A percentile compares a stretch with the other conserved stretches of the same genome.
Conservation (phyloP, 345 rosid species). For the Rhodamnia argentea region DNA sequence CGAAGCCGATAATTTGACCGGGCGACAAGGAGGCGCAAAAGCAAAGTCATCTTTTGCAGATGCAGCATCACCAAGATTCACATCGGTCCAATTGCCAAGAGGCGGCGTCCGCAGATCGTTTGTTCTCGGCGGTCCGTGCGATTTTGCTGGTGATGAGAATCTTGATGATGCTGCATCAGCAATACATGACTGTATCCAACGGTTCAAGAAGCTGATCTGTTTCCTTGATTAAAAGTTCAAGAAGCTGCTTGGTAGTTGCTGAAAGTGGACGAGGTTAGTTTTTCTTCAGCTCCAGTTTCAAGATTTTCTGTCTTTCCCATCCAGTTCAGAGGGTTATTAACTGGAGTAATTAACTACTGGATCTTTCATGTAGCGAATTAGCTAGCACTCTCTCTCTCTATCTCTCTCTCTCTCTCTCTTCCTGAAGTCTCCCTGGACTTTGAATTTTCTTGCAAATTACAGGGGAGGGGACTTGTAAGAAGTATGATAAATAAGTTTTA, state of each 20-base stretch:
- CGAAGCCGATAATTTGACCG: neutral
- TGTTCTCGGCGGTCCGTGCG: neutral
- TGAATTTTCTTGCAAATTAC: neutral
- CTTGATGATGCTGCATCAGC: constrained; percentile 92
- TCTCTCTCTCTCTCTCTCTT: neutral
- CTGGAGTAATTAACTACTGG: no score
- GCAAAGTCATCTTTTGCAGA: constrained; percentile 41
- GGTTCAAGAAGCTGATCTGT: neutral
- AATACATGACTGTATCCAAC: constrained; percentile 25
- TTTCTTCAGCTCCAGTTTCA: neutral
- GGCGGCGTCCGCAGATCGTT: neutral
- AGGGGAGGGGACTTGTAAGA: neutral
- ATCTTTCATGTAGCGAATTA: no score
- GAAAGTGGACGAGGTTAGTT: neutral
- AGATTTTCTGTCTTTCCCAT: neutral
- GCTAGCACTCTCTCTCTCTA: neutral
- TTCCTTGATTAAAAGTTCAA: neutral
- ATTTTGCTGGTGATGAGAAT: constrained; percentile 30
- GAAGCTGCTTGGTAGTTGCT: neutral
- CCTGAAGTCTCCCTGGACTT: neutral
- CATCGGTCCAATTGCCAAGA: constrained; percentile 4
- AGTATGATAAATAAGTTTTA: neutral
- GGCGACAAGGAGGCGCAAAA: neutral
- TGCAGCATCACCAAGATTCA: constrained; percentile 73
- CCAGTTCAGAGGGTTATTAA: no score